Percentiles rank a stretch among this genome's conserved stretches.
Evolutionary conservation across 306 rosid genomes (phyloP).

Genomic region (Cicer yamashitae): DNA sequence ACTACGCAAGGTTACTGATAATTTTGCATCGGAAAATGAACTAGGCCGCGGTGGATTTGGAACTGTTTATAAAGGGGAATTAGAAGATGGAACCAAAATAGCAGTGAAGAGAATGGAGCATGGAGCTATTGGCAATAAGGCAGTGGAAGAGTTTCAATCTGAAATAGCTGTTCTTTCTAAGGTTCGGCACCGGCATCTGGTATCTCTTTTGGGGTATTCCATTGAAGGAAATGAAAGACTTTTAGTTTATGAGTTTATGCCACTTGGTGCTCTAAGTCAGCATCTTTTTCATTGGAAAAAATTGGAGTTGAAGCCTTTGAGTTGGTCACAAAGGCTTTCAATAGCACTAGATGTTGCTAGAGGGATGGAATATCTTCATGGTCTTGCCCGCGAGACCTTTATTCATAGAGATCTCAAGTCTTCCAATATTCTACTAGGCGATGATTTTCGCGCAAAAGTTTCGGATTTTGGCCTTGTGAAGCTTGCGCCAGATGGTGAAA

Average conservation of each 20-base stretch:
- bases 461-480: constrained; percentile 87
- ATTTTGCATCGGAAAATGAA: constrained; percentile 70
- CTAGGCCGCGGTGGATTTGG: constrained; percentile 92
- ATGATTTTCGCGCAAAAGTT: constrained; percentile 80
- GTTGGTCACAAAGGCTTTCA: constrained; percentile 74
- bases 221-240: constrained; percentile 75
- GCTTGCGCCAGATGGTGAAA: constrained; percentile 78
- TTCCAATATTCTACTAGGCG: constrained; percentile 73
- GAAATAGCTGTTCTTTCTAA: constrained; percentile 82
- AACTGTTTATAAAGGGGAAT: constrained; percentile 82
- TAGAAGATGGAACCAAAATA: constrained; percentile 71
- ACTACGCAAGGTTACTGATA: constrained; percentile 68
- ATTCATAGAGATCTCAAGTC: constrained; percentile 88
- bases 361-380: constrained; percentile 79
- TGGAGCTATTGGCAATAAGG: constrained; percentile 62
- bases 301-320: constrained; percentile 67
- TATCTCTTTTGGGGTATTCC: constrained; percentile 76
- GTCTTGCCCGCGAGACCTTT: constrained; percentile 73
- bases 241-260: constrained; percentile 78
- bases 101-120: constrained; percentile 94
- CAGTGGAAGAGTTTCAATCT: constrained; percentile 75
- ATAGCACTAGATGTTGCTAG: constrained; percentile 88
- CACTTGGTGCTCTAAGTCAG: constrained; percentile 85
- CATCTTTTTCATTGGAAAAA: constrained; percentile 87
- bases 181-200: constrained; percentile 82